phyloP scores from a whole-genome alignment of 2,329 filamentous ascomycete species.

The Penicillium sp. region DNA sequence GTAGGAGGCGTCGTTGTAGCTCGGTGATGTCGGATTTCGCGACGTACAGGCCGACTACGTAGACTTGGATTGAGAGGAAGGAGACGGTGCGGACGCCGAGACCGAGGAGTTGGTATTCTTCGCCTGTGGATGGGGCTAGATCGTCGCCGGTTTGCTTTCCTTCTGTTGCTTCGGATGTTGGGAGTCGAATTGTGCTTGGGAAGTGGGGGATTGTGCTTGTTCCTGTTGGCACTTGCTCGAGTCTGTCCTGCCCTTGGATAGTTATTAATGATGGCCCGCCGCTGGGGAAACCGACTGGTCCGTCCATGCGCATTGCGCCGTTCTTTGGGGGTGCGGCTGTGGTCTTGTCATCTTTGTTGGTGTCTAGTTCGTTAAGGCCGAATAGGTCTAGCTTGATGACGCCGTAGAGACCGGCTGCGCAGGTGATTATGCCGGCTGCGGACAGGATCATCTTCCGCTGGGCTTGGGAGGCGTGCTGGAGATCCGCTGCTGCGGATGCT shows the following conservation, averaged over 20 bases:
- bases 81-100: conserved; percentile 86
- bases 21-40: conserved; percentile 76
- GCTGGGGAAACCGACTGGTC: conserved; percentile 39
- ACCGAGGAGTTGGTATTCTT: conserved; percentile 81
- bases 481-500: conserved; percentile 16
- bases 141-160: conserved; percentile 41
- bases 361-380: conserved; percentile 28
- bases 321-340: conserved; percentile 7
- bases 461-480: conserved; percentile 30
- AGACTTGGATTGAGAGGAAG: conserved; percentile 87
- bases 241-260: conserved; percentile 56
- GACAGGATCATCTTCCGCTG: conserved; percentile 37
- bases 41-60: conserved; percentile 90
- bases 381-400: conserved; percentile 41
- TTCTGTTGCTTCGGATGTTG: conserved; percentile 42
- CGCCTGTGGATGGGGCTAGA: conserved; percentile 36
- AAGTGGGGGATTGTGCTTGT: conserved; percentile 78
- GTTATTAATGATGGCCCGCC: conserved; percentile 36
- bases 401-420: conserved; percentile 43
- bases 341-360: conserved; percentile 12
- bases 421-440: conserved; percentile 40
- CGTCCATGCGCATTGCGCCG: conserved; percentile 41
- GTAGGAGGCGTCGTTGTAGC: conserved; percentile 76
- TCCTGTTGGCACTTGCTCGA: conserved; percentile 76
- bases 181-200: conserved; percentile 68